Evolutionary conservation across 208 protist species (phyloP).

Genomic region (Trypanosoma boissoni): DNA sequence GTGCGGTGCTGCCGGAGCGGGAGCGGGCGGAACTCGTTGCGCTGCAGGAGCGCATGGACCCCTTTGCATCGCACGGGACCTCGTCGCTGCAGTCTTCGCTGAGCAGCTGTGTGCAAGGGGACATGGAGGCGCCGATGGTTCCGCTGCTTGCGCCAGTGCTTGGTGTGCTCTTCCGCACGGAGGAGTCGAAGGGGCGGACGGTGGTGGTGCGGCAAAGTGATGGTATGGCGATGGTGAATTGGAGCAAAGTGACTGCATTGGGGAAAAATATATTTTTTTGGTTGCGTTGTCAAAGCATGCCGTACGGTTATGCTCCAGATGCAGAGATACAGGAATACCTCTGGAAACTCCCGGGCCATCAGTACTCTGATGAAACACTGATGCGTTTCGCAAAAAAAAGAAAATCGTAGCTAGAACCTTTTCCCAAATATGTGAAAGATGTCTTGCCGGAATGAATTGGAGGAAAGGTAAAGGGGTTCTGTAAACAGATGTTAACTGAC

Average conservation of each 20-base stretch:
- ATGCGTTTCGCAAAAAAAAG: constrained; percentile 27
- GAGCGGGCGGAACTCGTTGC: constrained; percentile 38
- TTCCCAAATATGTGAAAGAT: too few relatives aligned
- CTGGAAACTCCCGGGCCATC: constrained; percentile 40
- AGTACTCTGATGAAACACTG: constrained; percentile 41
- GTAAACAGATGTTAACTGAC: too few relatives aligned
- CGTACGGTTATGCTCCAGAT: constrained; percentile 47
- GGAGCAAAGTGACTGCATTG: constrained; percentile 53
- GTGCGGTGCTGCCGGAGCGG: constrained; percentile 27
- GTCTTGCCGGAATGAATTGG: too few relatives aligned
- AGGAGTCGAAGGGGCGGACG: constrained; percentile 37
- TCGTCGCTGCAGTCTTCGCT: constrained; percentile 58
- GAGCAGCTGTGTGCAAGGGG: constrained; percentile 34
- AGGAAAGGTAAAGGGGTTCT: too few relatives aligned
- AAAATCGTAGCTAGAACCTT: too few relatives aligned
- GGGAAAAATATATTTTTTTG: constrained; percentile 49
- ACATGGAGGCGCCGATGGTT: constrained; percentile 65
- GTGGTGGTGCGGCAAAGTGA: constrained; percentile 34
- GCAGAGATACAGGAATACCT: constrained; percentile 47
- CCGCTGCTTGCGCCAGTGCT: constrained; percentile 56
- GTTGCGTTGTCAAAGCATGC: constrained; percentile 58
- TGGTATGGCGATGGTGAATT: constrained; percentile 51
- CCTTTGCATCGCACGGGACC: constrained; percentile 54
- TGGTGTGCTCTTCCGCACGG: constrained; percentile 41
- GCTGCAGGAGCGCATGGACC: constrained; percentile 58